Percentiles rank a stretch among this genome's conserved stretches.
phyloP scores from a whole-genome alignment of 768 basidiomycete species.

The Pleurotus platypus region DNA sequence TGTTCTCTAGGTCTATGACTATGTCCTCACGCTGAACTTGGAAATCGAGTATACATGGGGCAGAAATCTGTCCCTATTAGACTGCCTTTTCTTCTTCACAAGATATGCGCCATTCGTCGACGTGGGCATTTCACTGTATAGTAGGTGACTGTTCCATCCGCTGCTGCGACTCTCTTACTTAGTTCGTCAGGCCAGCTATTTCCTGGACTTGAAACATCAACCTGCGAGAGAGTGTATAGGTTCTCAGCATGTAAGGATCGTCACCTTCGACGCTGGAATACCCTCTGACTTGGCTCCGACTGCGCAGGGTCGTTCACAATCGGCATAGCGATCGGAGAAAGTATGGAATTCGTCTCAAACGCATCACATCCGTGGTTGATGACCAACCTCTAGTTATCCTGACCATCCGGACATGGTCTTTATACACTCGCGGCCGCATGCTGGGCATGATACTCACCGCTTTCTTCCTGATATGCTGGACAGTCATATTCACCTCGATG shows the following conservation, averaged over 20 bases:
- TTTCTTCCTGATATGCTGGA: conserved; percentile 1
- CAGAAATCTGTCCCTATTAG: background rate
- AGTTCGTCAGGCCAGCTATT: background rate
- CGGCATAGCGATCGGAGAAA: background rate
- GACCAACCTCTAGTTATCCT: background rate
- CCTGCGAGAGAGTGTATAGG: background rate
- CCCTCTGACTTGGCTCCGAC: background rate
- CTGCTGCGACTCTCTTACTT: background rate
- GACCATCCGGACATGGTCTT: conserved; percentile 1
- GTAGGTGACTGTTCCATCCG: background rate
- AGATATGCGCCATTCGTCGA: background rate
- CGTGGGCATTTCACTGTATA: conserved; percentile 1
- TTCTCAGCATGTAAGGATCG: conserved; percentile 1
- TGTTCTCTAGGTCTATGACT: background rate
- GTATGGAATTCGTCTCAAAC: background rate
- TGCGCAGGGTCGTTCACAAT: conserved; percentile 4
- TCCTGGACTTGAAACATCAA: background rate
- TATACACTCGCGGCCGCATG: background rate
- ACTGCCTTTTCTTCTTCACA: background rate
- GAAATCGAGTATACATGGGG: background rate
- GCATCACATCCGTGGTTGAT: background rate
- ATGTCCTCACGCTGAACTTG: background rate
- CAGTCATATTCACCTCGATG: conserved; percentile 2
- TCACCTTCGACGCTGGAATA: background rate
- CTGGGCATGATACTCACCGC: background rate